A percentile compares a stretch with the other conserved stretches of the same genome.
These are phyloP conservation scores for Fusarium chuoi DNA, from an alignment of 2,329 filamentous ascomycete genomes.

Conservation along the genomic window DNA sequence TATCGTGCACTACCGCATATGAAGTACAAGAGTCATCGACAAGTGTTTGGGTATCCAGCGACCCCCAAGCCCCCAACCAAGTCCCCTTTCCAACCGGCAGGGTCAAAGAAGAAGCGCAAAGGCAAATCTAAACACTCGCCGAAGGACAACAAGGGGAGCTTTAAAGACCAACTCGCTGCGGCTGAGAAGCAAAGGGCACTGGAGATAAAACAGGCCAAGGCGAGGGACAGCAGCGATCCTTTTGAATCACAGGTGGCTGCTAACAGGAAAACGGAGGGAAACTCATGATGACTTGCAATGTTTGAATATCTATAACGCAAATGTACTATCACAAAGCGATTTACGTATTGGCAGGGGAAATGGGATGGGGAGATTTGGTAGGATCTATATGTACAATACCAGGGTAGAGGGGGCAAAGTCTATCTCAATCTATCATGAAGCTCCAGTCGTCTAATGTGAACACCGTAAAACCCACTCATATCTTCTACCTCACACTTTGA, in stretches of 20 bases:
- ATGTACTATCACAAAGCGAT: constrained; percentile 36
- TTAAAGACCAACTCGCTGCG: constrained; percentile 15
- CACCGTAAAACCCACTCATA: background rate
- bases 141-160: constrained; percentile 9
- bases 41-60: constrained; percentile 44
- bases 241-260: constrained; percentile 20
- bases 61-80: constrained; percentile 26
- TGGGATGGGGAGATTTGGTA: constrained; percentile 2
- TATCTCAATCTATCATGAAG: constrained; percentile 13
- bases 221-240: constrained; percentile 11
- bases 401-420: constrained; percentile 13
- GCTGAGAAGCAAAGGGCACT: constrained; percentile 15
- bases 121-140: background rate
- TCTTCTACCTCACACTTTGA: background rate
- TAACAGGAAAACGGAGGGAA: background rate
- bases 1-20: constrained; percentile 40
- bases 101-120: background rate
- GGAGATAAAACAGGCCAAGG: constrained; percentile 8
- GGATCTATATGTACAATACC: constrained; percentile 26
- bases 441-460: background rate
- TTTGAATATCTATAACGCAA: constrained; percentile 23
- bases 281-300: constrained; percentile 14
- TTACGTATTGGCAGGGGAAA: constrained; percentile 13
- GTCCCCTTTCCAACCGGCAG: constrained; percentile 28
- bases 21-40: constrained; percentile 43